phyloP scores from a whole-genome alignment of 441 rosid species.

The Populus trichocarpa region DNA sequence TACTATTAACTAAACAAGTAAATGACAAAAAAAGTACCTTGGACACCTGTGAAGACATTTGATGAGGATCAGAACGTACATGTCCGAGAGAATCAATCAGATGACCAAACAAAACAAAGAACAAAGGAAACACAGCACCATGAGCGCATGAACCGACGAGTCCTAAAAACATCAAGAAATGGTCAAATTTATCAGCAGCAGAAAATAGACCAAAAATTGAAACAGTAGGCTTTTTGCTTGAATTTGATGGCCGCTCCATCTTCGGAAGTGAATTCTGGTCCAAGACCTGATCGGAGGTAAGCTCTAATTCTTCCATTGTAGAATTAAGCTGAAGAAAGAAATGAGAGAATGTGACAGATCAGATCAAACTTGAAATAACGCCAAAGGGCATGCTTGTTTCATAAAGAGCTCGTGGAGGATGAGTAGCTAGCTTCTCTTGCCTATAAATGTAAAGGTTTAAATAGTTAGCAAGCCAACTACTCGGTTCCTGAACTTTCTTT shows the following conservation, averaged over 20 bases:
- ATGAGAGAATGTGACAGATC: background rate
- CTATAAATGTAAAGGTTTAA: conserved; percentile 31
- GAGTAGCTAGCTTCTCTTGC: conserved; percentile 10
- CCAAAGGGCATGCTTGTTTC: background rate
- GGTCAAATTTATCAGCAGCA: conserved; percentile 62
- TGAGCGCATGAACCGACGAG: conserved; percentile 55
- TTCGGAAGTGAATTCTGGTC: conserved; percentile 7
- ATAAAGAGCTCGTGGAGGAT: conserved; percentile 18
- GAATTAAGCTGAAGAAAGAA: background rate
- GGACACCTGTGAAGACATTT: conserved; percentile 51
- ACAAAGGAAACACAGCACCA: conserved; percentile 66
- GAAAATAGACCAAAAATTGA: conserved; percentile 63
- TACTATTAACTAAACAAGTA: background rate
- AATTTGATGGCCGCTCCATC: conserved; percentile 16
- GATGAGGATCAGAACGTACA: conserved; percentile 47
- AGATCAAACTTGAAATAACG: background rate
- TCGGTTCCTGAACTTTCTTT: conserved; percentile 22
- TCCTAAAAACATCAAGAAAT: conserved; percentile 54
- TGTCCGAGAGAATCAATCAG: conserved; percentile 75
- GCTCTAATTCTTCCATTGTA: conserved; percentile 33
- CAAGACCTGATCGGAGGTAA: background rate
- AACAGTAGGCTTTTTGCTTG: conserved; percentile 26
- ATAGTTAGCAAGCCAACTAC: conserved; percentile 32
- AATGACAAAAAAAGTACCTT: conserved; percentile 35
- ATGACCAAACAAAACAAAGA: conserved; percentile 60